Base-by-base conservation (phyloP, 306 rosid genomes). In the Begonia loranthoides region DNA sequence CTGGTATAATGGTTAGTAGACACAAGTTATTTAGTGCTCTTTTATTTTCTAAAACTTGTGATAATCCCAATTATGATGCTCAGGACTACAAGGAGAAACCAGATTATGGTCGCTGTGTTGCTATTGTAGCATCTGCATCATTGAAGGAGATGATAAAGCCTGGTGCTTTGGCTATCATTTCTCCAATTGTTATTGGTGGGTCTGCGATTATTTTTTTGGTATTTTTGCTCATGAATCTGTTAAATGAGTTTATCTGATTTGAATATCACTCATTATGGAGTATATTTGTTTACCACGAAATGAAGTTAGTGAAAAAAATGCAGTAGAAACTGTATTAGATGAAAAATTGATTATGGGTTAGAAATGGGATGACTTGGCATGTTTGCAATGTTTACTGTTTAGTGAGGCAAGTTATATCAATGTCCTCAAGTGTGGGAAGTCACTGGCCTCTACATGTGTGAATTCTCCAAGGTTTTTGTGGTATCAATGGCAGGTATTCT, bases 31-130 rank as follows among this genome's bases (percentile, higher is more conserved):
- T 16, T 41, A 13, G 8, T 22, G 17, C 55, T 63, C 7, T 24
- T 24, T 24, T 24, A 24, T 24, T 6, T 0, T 24, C 7, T 24
- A 6, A 24, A n/a, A 6, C 7, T 6, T 4, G 5, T 4, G 4
- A 24, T 3, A 24, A 24, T 24, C 34, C 34, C 7, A 63, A 65
- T 60, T 24, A 24, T 24, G 34, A 24, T 4, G 34, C 5, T 41
- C 79, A 90, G 94, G 99, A 90, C 55, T 90, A 80, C 53, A 82
- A 67, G 66, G 95, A 90, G 77, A 90, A 86, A 67, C 99, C 95
- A 17, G 95, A 90, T 60, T 90, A 90, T 76, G 80, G 82, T 16
- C 95, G 95, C 36, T 90, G 99, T 62, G 99, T 90, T 64, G 99
- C 95, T 54, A 90, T 86, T 21, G 95, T 90, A 54, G 99, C 99